Evolutionary conservation across 805 yeast species (phyloP).

Genomic region (Kodamaea leandrae): DNA sequence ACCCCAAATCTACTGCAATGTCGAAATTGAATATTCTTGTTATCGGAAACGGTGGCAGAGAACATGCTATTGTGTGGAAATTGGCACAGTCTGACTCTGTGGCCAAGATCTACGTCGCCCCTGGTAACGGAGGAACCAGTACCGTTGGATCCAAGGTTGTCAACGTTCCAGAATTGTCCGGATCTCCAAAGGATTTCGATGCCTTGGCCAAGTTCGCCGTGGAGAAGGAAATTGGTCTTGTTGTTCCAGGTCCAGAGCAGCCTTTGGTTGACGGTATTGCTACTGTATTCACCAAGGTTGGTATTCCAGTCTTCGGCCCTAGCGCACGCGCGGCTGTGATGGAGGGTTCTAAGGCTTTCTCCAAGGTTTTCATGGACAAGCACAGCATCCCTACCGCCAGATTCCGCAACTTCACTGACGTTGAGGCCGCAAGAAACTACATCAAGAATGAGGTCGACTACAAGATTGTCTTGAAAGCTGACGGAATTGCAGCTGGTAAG

Average conservation of each 20-base stretch:
- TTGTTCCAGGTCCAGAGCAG: conserved; percentile 98
- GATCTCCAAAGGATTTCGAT: conserved; percentile 65
- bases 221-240: conserved; percentile 63
- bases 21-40: conserved; percentile 60
- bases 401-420: conserved; percentile 77
- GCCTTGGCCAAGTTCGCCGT: conserved; percentile 71
- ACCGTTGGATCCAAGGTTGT: conserved; percentile 46
- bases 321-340: conserved; percentile 80
- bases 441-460: conserved; percentile 56
- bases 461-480: conserved; percentile 90
- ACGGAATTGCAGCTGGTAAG: conserved; percentile 98
- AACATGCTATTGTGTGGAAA: conserved; percentile 94
- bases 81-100: conserved; percentile 76
- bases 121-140: conserved; percentile 93
- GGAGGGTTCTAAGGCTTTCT: conserved; percentile 96
- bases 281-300: conserved; percentile 67
- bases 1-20: conserved; percentile 8
- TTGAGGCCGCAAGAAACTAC: conserved; percentile 71
- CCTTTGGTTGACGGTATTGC: conserved; percentile 95
- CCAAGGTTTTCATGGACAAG: conserved; percentile 89
- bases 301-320: conserved; percentile 98
- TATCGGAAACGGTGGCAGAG: conserved; percentile 98
- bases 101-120: conserved; percentile 79
- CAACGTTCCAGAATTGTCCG: conserved; percentile 64
- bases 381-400: conserved; percentile 94